phyloP scores from a whole-genome alignment of 805 yeast species.

The Ogataea ganodermae region DNA sequence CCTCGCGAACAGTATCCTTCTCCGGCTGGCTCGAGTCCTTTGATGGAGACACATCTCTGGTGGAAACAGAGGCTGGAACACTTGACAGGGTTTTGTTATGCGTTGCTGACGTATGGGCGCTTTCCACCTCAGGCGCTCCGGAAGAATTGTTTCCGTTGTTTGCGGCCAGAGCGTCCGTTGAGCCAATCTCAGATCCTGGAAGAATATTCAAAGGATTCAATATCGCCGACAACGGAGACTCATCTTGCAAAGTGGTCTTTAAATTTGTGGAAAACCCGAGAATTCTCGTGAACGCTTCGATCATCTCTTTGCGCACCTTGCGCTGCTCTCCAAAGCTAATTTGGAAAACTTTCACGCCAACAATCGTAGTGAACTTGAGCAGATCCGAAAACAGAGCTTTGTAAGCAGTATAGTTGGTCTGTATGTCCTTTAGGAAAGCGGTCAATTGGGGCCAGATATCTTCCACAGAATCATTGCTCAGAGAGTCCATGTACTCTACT shows the following conservation, averaged over 20 bases:
- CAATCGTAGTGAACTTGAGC: slow-evolving; percentile 50
- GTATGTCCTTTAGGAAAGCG: slow-evolving; percentile 60
- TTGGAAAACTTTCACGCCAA: slow-evolving; percentile 57
- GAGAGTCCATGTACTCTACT: slow-evolving; percentile 58
- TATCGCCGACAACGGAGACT: slow-evolving; percentile 19
- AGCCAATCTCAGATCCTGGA: slow-evolving; percentile 20
- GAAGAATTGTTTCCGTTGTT: not conserved
- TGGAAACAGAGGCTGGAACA: slow-evolving; percentile 5
- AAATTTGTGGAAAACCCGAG: slow-evolving; percentile 27
- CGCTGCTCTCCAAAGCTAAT: slow-evolving; percentile 64
- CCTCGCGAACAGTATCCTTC: slow-evolving; percentile 41
- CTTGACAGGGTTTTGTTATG: slow-evolving; percentile 3
- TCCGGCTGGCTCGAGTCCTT: slow-evolving; percentile 15
- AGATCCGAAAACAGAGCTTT: slow-evolving; percentile 52
- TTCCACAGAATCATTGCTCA: slow-evolving; percentile 76
- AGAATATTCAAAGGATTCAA: slow-evolving; percentile 28
- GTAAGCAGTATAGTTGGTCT: slow-evolving; percentile 48
- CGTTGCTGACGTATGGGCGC: not conserved
- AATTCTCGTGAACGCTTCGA: slow-evolving; percentile 30
- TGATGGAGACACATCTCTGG: slow-evolving; percentile 15
- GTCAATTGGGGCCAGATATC: slow-evolving; percentile 71
- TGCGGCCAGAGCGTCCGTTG: slow-evolving; percentile 7
- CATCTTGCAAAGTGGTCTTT: slow-evolving; percentile 23
- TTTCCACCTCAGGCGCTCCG: not conserved
- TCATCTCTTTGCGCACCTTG: slow-evolving; percentile 55